Conservation (phyloP, 2,329 filamentous ascomycete species). For the Ilyonectria sp. region DNA sequence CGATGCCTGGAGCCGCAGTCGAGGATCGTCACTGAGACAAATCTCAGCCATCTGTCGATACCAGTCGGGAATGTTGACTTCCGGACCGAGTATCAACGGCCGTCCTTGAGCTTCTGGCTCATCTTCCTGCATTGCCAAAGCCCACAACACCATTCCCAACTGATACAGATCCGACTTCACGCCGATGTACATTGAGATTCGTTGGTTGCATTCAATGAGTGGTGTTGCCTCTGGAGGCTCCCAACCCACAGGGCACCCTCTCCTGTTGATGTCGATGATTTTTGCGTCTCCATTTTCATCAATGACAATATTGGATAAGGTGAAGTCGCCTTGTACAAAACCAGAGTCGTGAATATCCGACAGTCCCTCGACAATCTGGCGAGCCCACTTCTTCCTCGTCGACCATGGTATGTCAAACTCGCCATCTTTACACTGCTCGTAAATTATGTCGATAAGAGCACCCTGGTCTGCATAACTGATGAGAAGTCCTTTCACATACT, state of each 20-base stretch:
- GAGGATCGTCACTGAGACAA: constrained; percentile 83
- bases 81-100: constrained; percentile 74
- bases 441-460: constrained; percentile 91
- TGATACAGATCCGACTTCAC: constrained; percentile 98
- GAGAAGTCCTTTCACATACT: constrained; percentile 87
- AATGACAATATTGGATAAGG: constrained; percentile 96
- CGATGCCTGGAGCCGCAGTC: constrained; percentile 80
- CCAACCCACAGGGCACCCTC: constrained; percentile 98
- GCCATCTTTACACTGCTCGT: constrained; percentile 77
- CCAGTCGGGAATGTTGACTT: constrained; percentile 80
- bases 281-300: constrained; percentile 88
- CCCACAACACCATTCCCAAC: constrained; percentile 97
- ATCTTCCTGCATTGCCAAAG: constrained; percentile 87
- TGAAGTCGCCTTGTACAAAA: constrained; percentile 98
- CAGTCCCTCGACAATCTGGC: constrained; percentile 90
- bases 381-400: constrained; percentile 87
- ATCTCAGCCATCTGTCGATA: constrained; percentile 82
- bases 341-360: constrained; percentile 95
- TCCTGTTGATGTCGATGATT: constrained; percentile 98
- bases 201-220: constrained; percentile 89
- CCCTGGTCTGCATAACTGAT: constrained; percentile 91
- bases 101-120: constrained; percentile 87
- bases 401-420: constrained; percentile 75
- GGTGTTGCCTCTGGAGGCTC: constrained; percentile 92
- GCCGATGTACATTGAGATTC: constrained; percentile 97